These are phyloP conservation scores for Isoetes taiwanensis DNA, from an alignment of 75 land plant species.

Conservation along the genomic window DNA sequence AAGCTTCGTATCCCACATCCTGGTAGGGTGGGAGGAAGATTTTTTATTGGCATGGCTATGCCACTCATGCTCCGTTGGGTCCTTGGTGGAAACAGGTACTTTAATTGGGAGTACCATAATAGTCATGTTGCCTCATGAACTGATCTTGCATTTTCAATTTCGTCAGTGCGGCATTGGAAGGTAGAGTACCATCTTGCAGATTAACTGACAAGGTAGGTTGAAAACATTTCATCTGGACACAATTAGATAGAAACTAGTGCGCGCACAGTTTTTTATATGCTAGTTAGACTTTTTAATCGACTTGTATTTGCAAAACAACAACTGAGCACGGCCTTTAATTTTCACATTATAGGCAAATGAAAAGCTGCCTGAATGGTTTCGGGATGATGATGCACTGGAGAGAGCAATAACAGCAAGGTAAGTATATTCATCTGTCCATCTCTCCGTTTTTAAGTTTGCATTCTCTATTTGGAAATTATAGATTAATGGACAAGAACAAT, in stretches of 20 bases:
- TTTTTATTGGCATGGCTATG: constrained; percentile 62
- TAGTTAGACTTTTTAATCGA: not conserved
- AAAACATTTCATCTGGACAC: not conserved
- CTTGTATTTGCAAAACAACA: not conserved
- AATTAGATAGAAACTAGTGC: too few relatives aligned
- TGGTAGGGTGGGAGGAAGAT: constrained; percentile 83
- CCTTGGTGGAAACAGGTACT: constrained; percentile 71
- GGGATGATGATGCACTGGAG: constrained; percentile 81
- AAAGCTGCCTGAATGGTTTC: constrained; percentile 61
- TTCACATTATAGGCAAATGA: constrained; percentile 44
- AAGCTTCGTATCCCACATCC: constrained; percentile 81
- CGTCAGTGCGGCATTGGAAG: constrained; percentile 75
- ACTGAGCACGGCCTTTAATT: not conserved
- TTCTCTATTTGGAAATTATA: not conserved
- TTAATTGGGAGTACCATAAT: not conserved
- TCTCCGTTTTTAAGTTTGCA: not conserved
- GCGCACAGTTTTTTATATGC: not conserved
- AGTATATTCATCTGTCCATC: constrained; percentile 5
- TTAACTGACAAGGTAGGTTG: constrained; percentile 70
- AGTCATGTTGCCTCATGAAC: not conserved
- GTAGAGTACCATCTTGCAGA: constrained; percentile 52
- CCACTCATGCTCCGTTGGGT: constrained; percentile 86
- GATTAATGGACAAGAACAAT: not conserved
- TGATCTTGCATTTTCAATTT: not conserved
- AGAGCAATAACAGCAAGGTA: constrained; percentile 79